These are phyloP conservation scores for Epichloe sp. DNA, from an alignment of 2,329 filamentous ascomycete genomes.

Conservation along the genomic window DNA sequence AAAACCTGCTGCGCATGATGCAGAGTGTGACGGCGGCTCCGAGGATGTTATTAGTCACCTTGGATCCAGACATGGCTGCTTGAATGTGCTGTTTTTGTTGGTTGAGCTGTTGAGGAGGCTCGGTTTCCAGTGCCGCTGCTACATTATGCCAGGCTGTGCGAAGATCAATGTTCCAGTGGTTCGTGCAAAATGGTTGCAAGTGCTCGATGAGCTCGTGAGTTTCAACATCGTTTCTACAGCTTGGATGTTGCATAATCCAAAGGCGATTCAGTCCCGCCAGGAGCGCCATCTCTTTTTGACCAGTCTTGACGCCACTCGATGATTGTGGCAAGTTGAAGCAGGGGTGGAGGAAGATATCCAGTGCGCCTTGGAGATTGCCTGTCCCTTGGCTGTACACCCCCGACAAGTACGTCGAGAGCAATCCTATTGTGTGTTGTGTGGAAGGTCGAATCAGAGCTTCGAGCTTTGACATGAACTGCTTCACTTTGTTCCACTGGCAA, in stretches of 20 bases:
- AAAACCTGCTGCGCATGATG: constrained; percentile 74
- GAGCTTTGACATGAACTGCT: constrained; percentile 41
- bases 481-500: constrained; percentile 56
- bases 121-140: constrained; percentile 51
- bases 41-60: constrained; percentile 59
- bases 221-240: constrained; percentile 41
- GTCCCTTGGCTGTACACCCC: constrained; percentile 63
- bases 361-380: constrained; percentile 57
- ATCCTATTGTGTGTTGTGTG: constrained; percentile 26
- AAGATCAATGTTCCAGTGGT: constrained; percentile 62
- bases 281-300: constrained; percentile 50
- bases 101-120: constrained; percentile 53
- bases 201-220: constrained; percentile 49
- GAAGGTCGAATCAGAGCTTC: constrained; percentile 28
- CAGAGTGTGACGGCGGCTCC: constrained; percentile 73
- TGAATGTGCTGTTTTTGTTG: constrained; percentile 70
- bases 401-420: constrained; percentile 56
- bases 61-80: constrained; percentile 55
- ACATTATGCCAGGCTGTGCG: constrained; percentile 66
- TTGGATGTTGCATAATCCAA: constrained; percentile 56
- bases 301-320: constrained; percentile 30
- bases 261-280: constrained; percentile 56
- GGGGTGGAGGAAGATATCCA: constrained; percentile 50
- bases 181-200: constrained; percentile 53
- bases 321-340: constrained; percentile 35